These are phyloP conservation scores for Biscogniauxia mediterranea DNA, from an alignment of 2,329 filamentous ascomycete species.

Conservation along the genomic window DNA sequence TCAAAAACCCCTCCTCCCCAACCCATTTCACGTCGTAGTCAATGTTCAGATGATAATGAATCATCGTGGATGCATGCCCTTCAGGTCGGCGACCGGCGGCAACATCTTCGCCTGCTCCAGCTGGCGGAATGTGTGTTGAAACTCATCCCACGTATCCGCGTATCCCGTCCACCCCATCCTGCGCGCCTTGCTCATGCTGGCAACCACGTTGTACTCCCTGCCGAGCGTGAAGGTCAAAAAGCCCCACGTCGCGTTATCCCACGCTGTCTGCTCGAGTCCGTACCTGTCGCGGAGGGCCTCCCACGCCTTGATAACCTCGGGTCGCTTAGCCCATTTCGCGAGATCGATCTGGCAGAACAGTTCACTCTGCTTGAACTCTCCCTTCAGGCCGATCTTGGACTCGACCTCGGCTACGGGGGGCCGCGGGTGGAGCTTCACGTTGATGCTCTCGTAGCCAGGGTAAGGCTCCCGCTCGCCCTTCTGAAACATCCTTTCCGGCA, in stretches of 20 bases:
- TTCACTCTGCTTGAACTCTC: constrained; percentile 24
- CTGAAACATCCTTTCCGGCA: constrained; percentile 33
- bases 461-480: constrained; percentile 15
- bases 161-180: constrained; percentile 42
- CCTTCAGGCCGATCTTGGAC: constrained; percentile 27
- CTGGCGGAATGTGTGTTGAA: constrained; percentile 26
- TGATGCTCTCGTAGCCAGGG: constrained; percentile 14
- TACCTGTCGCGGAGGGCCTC: constrained; percentile 37
- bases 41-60: background rate
- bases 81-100: constrained; percentile 12
- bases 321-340: constrained; percentile 38
- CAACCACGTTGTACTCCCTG: constrained; percentile 38
- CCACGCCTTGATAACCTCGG: constrained; percentile 41
- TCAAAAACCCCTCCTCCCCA: background rate
- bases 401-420: constrained; percentile 33
- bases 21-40: no score
- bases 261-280: constrained; percentile 35
- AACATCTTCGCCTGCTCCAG: constrained; percentile 28
- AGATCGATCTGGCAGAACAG: constrained; percentile 41
- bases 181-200: constrained; percentile 45
- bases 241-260: constrained; percentile 42
- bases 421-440: constrained; percentile 21
- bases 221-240: constrained; percentile 44
- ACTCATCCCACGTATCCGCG: constrained; percentile 31
- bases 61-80: constrained; percentile 3